Evolutionary conservation across 371 early-diverging fungal species (phyloP), one percentile per base, ranked within the genome.

Genomic region (Rhizopus sp.): DNA sequence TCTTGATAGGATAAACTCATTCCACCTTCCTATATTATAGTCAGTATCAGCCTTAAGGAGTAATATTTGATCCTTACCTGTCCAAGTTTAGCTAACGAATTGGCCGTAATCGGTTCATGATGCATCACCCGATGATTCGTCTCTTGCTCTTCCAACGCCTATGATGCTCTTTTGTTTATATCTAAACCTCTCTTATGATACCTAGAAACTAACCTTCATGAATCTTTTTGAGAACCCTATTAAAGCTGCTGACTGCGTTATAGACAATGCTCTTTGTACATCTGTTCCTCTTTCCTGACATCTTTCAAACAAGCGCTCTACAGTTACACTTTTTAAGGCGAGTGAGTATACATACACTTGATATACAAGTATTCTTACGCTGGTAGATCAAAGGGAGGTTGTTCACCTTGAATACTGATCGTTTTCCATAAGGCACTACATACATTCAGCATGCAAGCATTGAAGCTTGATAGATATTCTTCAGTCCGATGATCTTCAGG

Each of bases 371-470:
- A 35, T 55, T 29, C 47, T 64, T 80, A 82, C 82, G 59, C 52
- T 41, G 77, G 56, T 40, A 84, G 48, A 2, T 68, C 67, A 52
- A 81, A 83, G 8, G 78, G 74, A 47, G 5, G n/a, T 3, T 53
- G 57, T 1, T 71, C 55, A n/a, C 72, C 66, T 42, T 67, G 62
- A 33, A 82, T 69, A 0, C 77, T 75, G 0, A 72, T 60, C 17
- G 77, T 78, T 32, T 77, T 60, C 84, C 84, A 86, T 10, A 84
- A 39, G 16, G 79, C 66, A 50, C 77, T 81, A 55, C 84, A 86
- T 3, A 84, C 64, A 38, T 84, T 85, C 70, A 76, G 79, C 16
- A 83, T 76, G 53, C 74, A 82, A 3, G 77, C 70, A 68, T 86
- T 86, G 57, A 86, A 84, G 29, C 68, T 64, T 6, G 73, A 63